Evolutionary conservation across 805 yeast genomes (phyloP).

Genomic region (Jamesozyma spencerorum): DNA sequence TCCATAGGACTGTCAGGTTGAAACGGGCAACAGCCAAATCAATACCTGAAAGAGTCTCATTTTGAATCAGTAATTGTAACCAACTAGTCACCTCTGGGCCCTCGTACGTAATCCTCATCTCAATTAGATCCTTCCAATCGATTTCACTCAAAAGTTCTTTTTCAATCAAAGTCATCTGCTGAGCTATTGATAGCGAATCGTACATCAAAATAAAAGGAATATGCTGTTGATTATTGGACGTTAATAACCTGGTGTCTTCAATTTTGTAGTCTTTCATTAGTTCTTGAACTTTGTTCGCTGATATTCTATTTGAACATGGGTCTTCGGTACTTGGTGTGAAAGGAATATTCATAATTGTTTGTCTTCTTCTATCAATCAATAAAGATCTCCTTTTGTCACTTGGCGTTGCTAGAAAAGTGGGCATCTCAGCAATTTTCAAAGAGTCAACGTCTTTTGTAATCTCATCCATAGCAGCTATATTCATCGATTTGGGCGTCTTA

Average conservation of each 20-base stretch:
- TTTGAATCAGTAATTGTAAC: constrained; percentile 63
- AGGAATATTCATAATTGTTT: constrained; percentile 30
- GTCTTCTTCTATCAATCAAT: constrained; percentile 33
- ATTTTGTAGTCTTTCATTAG: constrained; percentile 20
- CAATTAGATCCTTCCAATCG: constrained; percentile 86
- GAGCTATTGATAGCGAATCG: constrained; percentile 56
- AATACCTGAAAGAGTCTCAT: constrained; percentile 55
- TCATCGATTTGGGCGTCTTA: constrained; percentile 8
- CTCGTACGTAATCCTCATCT: constrained; percentile 61
- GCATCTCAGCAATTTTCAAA: constrained; percentile 10
- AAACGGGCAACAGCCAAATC: constrained; percentile 77
- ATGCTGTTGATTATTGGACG: constrained; percentile 42
- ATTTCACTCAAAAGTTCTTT: constrained; percentile 72
- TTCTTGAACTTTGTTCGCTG: constrained; percentile 17
- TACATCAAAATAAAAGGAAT: constrained; percentile 74
- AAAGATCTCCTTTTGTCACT: constrained; percentile 24
- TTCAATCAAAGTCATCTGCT: constrained; percentile 81
- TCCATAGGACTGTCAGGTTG: constrained; percentile 86
- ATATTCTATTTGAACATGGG: constrained; percentile 5
- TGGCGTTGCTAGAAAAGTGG: constrained; percentile 11
- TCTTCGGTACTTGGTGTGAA: constrained; percentile 25
- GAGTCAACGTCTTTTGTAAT: constrained; percentile 15
- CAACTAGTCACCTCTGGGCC: constrained; percentile 69
- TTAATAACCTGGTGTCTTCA: constrained; percentile 19
- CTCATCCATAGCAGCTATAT: constrained; percentile 12